phyloP scores from a whole-genome alignment of 148 eudicot genomes.

The Polygonum aviculare region DNA sequence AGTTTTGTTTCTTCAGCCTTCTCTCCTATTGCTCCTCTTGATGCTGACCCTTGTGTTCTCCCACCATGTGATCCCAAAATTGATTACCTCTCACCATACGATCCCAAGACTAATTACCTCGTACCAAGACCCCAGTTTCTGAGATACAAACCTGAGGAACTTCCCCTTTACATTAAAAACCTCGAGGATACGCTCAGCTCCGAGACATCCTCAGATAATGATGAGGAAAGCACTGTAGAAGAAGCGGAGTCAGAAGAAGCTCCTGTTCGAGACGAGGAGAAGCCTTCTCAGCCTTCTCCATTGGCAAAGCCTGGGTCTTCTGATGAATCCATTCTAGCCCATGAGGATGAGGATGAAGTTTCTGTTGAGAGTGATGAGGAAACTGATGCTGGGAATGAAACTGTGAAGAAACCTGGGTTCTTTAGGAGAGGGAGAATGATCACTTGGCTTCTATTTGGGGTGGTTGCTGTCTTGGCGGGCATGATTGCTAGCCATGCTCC shows the following conservation, averaged over 20 bases:
- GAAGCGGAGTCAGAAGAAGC: slow-evolving; percentile 37
- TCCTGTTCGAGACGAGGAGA: slow-evolving; percentile 12
- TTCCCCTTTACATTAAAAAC: slow-evolving; percentile 34
- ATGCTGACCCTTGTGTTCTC: slow-evolving; percentile 49
- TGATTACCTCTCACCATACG: slow-evolving; percentile 86
- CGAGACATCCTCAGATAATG: slow-evolving; percentile 47
- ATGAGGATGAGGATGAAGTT: slow-evolving; percentile 7
- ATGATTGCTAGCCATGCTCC: slow-evolving; percentile 16
- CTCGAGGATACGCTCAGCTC: slow-evolving; percentile 47
- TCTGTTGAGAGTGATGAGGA: slow-evolving; percentile 13
- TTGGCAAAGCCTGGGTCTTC: slow-evolving; percentile 18
- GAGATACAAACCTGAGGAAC: slow-evolving; percentile 59
- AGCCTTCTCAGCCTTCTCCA: slow-evolving; percentile 20
- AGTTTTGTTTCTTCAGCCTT: slow-evolving; percentile 21
- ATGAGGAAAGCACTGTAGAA: slow-evolving; percentile 37
- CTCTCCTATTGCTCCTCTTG: slow-evolving; percentile 50
- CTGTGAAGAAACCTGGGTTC: slow-evolving; percentile 16
- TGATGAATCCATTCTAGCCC: slow-evolving; percentile 16
- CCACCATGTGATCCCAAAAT: slow-evolving; percentile 84
- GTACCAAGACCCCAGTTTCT: slow-evolving; percentile 95
- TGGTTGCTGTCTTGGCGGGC: slow-evolving; percentile 31
- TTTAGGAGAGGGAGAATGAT: slow-evolving; percentile 26
- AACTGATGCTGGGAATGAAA: slow-evolving; percentile 12
- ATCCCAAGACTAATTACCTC: slow-evolving; percentile 74
- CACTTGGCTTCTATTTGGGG: slow-evolving; percentile 30